These are phyloP conservation scores for Ordospora colligata DNA, from an alignment of 371 early-diverging fungal species.

Conservation along the genomic window DNA sequence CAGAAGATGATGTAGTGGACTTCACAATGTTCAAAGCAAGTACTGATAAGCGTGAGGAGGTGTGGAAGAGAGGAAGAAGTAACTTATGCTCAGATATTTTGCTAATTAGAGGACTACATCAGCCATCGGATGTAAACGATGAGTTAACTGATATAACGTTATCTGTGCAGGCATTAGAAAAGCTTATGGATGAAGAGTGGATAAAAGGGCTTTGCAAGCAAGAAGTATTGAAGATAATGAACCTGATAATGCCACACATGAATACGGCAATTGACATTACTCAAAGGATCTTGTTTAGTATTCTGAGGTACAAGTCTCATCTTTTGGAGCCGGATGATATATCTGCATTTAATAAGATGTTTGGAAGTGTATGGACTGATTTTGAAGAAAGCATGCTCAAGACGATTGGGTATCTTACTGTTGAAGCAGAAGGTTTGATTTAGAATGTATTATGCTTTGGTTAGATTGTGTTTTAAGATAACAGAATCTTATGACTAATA, in stretches of 20 bases:
- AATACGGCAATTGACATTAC: background rate
- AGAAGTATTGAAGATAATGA: background rate
- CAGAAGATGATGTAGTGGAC: background rate
- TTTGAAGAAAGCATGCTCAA: constrained; percentile 15
- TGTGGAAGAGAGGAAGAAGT: background rate
- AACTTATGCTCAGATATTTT: background rate
- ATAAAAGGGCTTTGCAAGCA: background rate
- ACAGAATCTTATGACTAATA: background rate
- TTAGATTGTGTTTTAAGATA: background rate
- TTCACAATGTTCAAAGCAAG: background rate
- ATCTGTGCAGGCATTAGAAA: background rate
- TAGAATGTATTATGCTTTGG: background rate
- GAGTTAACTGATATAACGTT: background rate
- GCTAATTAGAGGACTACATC: background rate
- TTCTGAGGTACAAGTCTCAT: background rate
- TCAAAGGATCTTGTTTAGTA: background rate
- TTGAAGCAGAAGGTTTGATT: constrained; percentile 4
- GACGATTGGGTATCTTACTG: background rate
- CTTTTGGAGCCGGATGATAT: background rate
- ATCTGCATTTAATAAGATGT: background rate
- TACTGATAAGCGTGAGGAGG: background rate
- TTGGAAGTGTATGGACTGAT: background rate
- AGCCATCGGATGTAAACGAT: background rate
- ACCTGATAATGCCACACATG: background rate
- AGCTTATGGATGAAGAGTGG: background rate